Base-by-base conservation (phyloP, 2,329 filamentous ascomycete genomes). In the Dendryphion nanum region DNA sequence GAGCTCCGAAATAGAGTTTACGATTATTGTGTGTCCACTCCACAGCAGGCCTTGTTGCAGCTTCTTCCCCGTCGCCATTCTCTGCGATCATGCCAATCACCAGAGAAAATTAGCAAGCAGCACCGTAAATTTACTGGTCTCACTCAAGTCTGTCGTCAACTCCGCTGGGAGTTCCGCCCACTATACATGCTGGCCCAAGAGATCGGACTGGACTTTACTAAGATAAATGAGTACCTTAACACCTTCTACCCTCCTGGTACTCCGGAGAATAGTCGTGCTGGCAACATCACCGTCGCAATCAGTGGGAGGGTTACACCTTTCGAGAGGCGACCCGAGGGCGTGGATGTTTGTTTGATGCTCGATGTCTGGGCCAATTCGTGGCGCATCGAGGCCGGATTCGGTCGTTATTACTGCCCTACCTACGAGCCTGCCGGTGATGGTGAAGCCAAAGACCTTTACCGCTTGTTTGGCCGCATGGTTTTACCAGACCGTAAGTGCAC, bases 371-470 rank as follows among this genome's bases (percentile, higher is more conserved):
- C 57, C 4, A 61, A 63, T 33, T 50, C 44, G 10, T 38, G 44
- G 30, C 52, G 50, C 32, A 50, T 63, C 15, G 48, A 59, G 33
- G 53, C 54, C 7, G 57, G 53, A 3, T 61, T 63, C 24, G 57
- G 59, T 6, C 47, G 57, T 5, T 63, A 61, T 19, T 29, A 47
- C n/a, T 41, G 42, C 13, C 16, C 7, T 3, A 12, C 21, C 4
- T 55, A 56, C 23, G 14, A 37, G 3, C 44, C 50, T 3, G 40
- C 45, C 21, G n/a, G n/a, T 5, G 57, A 63, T 28, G 56, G 54
- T 2, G 57, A 63, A 20, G 51, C 54, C 6, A 63, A 61, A 37
- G 59, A 63, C 29, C 37, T 63, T 2, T 61, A 61, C 34, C 54
- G 59, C 20, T 50, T 63, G 31, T 58, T 61, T 31, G 59, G 59